Conservation (phyloP, 2,329 filamentous ascomycete species). For the Plenodomus biglobosus region DNA sequence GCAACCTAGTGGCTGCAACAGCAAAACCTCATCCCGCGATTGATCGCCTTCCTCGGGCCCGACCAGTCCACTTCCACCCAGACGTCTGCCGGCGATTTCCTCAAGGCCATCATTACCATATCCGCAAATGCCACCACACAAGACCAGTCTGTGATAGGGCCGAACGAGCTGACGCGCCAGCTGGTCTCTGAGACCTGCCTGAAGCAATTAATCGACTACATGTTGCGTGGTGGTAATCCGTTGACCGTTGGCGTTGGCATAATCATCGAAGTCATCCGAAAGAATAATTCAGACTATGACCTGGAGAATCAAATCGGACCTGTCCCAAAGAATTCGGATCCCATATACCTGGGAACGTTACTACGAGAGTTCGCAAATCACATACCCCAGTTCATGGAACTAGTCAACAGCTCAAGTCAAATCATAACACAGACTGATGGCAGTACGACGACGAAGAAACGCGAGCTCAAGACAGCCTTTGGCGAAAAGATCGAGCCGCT, state of each 20-base stretch:
- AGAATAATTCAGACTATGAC: slow-evolving; percentile 99
- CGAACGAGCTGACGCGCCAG: slow-evolving; percentile 93
- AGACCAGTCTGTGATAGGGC: slow-evolving; percentile 97
- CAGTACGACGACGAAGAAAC: slow-evolving; percentile 65
- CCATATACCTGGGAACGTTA: slow-evolving; percentile 91
- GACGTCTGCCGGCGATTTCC: slow-evolving; percentile 93
- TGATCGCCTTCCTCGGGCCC: slow-evolving; percentile 83
- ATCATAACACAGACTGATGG: slow-evolving; percentile 59
- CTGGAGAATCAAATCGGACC: slow-evolving; percentile 83
- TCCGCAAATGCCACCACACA: slow-evolving; percentile 98
- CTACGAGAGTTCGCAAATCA: slow-evolving; percentile 86
- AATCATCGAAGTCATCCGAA: slow-evolving; percentile 96
- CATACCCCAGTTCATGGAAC: slow-evolving; percentile 89
- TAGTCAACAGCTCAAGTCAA: slow-evolving; percentile 75
- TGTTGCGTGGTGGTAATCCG: slow-evolving; percentile 91
- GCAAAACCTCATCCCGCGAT: slow-evolving; percentile 80
- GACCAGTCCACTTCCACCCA: slow-evolving; percentile 88
- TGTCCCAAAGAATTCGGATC: slow-evolving; percentile 81
- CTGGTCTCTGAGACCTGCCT: slow-evolving; percentile 85
- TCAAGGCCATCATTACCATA: slow-evolving; percentile 98
- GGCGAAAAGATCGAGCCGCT: slow-evolving; percentile 88
- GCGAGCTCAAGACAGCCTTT: slow-evolving; percentile 82
- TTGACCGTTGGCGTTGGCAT: slow-evolving; percentile 96
- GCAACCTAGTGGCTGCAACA: slow-evolving; percentile 78
- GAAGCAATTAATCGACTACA: slow-evolving; percentile 80